Evolutionary conservation across 371 early-diverging fungal species (phyloP).

Genomic region (Apophysomyces elegans): DNA sequence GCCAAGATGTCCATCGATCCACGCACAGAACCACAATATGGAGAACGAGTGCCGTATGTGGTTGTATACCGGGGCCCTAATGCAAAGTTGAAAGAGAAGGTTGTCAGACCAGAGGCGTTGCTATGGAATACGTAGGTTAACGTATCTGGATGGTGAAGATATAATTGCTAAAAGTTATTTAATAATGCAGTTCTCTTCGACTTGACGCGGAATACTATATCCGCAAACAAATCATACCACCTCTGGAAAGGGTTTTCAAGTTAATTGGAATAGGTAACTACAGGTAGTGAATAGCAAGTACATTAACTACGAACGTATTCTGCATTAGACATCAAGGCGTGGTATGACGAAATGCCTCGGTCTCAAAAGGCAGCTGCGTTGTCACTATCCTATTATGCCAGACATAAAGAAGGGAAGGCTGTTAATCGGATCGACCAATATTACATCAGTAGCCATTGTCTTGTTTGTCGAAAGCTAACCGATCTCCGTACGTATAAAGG

Average conservation of each 20-base stretch:
- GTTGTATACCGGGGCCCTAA: constrained; percentile 74
- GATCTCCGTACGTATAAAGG: constrained; percentile 26
- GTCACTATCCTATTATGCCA: constrained; percentile 17
- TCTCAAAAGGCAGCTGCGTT: constrained; percentile 40
- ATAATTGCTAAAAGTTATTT: background rate
- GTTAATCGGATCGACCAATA: constrained; percentile 44
- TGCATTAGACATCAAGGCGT: constrained; percentile 52
- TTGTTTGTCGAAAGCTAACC: constrained; percentile 36
- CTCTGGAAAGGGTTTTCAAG: constrained; percentile 77
- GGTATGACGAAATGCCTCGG: constrained; percentile 72
- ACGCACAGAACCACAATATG: constrained; percentile 81
- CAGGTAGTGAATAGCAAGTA: background rate
- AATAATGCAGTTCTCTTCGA: constrained; percentile 49
- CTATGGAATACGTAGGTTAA: constrained; percentile 51
- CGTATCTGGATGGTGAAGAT: background rate
- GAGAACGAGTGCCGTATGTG: constrained; percentile 89
- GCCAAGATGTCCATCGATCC: constrained; percentile 69
- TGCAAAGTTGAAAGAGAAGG: constrained; percentile 71
- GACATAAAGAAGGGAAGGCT: constrained; percentile 4
- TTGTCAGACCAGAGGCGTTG: constrained; percentile 70
- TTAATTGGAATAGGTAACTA: constrained; percentile 72
- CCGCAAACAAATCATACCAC: constrained; percentile 82
- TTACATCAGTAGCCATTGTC: constrained; percentile 44
- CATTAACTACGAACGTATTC: background rate
- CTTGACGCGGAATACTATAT: constrained; percentile 85